These are phyloP conservation scores for Mortierella sp. DNA, from an alignment of 371 early-diverging fungal species.

Conservation along the genomic window DNA sequence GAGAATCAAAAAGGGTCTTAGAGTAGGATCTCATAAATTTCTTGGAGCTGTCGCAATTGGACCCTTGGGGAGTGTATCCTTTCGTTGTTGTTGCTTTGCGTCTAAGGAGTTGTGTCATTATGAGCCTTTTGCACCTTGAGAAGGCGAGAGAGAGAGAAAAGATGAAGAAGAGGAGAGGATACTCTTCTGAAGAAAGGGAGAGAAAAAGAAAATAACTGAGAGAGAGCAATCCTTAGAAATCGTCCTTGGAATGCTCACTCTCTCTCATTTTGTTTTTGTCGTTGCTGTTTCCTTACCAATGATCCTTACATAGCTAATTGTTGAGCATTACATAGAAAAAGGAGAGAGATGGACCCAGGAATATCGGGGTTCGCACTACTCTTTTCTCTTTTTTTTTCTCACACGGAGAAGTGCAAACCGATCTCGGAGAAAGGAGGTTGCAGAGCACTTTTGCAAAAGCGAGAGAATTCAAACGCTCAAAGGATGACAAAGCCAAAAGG, in stretches of 20 bases:
- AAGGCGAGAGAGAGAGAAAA: neutral
- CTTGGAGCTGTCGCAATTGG: no score
- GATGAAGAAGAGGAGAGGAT: neutral
- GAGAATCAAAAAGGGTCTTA: neutral
- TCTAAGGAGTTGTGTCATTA: no score
- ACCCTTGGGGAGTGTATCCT: no score
- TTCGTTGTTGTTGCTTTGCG: no score
- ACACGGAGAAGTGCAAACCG: neutral
- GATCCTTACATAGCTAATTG: neutral
- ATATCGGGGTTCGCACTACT: neutral
- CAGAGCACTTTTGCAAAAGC: neutral
- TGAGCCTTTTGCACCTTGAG: neutral
- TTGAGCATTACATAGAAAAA: neutral
- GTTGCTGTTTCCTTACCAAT: neutral
- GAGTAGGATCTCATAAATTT: neutral
- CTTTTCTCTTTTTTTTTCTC: neutral
- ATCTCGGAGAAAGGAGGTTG: neutral
- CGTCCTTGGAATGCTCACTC: conserved; percentile 9
- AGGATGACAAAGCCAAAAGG: conserved; percentile 11
- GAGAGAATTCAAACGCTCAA: neutral
- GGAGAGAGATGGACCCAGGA: neutral
- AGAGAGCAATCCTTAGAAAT: neutral
- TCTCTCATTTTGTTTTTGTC: neutral
- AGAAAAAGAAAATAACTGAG: neutral
- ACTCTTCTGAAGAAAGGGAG: no score